Evolutionary conservation across 805 yeast genomes (phyloP).

Genomic region (Yamadazyma olivae): DNA sequence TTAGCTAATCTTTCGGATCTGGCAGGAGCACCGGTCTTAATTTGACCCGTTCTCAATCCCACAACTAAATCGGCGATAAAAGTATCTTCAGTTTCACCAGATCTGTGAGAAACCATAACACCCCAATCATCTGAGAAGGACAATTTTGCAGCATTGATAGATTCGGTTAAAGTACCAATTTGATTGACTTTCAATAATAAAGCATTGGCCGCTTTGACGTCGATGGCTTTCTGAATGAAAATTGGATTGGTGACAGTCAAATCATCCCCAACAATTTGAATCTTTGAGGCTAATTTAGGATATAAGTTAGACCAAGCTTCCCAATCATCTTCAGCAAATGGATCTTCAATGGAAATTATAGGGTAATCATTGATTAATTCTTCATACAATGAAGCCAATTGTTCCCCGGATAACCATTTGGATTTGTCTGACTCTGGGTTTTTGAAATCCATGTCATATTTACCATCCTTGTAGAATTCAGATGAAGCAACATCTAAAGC

Average conservation of each 20-base stretch:
- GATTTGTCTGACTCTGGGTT: slow-evolving; percentile 16
- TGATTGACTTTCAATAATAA: slow-evolving; percentile 22
- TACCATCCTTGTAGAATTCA: slow-evolving; percentile 19
- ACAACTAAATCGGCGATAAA: slow-evolving; percentile 20
- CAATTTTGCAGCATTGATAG: slow-evolving; percentile 17
- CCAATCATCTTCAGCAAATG: slow-evolving; percentile 23
- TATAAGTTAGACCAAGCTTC: slow-evolving; percentile 17
- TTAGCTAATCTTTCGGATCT: slow-evolving; percentile 23
- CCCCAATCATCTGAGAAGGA: slow-evolving; percentile 18
- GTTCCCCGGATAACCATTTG: slow-evolving; percentile 17
- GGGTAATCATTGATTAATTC: slow-evolving; percentile 18
- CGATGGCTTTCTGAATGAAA: slow-evolving; percentile 18
- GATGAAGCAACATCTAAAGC: slow-evolving; percentile 22
- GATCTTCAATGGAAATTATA: slow-evolving; percentile 21
- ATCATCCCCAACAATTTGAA: slow-evolving; percentile 20
- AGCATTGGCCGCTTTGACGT: slow-evolving; percentile 17
- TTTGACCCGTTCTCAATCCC: slow-evolving; percentile 21
- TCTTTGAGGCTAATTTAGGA: slow-evolving; percentile 12
- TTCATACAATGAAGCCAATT: slow-evolving; percentile 16
- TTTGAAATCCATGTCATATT: slow-evolving; percentile 20
- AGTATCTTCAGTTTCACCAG: slow-evolving; percentile 24
- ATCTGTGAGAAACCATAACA: slow-evolving; percentile 20
- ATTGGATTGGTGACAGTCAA: slow-evolving; percentile 22
- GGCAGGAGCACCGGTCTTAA: slow-evolving; percentile 22
- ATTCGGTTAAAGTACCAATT: slow-evolving; percentile 19